Evolutionary conservation across 306 rosid species (phyloP).

Genomic region (Corylus avellana): DNA sequence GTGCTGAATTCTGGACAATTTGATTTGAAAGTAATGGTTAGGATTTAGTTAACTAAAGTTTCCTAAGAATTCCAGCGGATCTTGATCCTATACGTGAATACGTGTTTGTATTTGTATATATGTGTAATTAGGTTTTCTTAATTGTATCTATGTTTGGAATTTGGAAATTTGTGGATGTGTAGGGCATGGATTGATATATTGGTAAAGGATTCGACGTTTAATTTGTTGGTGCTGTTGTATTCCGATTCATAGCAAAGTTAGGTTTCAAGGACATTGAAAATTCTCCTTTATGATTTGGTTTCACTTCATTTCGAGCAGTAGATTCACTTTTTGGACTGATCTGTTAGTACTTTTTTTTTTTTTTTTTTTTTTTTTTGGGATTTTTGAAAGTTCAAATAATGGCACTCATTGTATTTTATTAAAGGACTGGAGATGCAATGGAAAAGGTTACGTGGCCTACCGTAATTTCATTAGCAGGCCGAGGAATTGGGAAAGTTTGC

Average conservation of each 20-base stretch:
- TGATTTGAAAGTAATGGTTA: too few species aligned
- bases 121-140: not conserved
- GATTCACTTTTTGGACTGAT: not conserved
- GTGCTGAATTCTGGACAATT: too few species aligned
- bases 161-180: slow-evolving; percentile 10
- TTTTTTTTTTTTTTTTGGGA: not conserved
- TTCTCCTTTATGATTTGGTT: not conserved
- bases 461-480: slow-evolving; percentile 76
- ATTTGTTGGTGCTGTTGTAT: not conserved
- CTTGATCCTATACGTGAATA: not conserved
- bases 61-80: not conserved
- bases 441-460: slow-evolving; percentile 84
- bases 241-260: not conserved
- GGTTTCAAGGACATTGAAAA: not conserved
- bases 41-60: too few species aligned
- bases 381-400: not conserved
- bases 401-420: slow-evolving; percentile 13
- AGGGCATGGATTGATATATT: not conserved
- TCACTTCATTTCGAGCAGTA: not conserved
- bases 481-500: slow-evolving; percentile 72
- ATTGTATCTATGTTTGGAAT: slow-evolving; percentile 12
- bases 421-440: slow-evolving; percentile 94
- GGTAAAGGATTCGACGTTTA: not conserved
- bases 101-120: not conserved
- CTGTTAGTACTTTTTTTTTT: not conserved